Evolutionary conservation across 768 basidiomycete species (phyloP), one percentile per base, ranked within the genome.

Genomic region (Auriscalpium microsporum): DNA sequence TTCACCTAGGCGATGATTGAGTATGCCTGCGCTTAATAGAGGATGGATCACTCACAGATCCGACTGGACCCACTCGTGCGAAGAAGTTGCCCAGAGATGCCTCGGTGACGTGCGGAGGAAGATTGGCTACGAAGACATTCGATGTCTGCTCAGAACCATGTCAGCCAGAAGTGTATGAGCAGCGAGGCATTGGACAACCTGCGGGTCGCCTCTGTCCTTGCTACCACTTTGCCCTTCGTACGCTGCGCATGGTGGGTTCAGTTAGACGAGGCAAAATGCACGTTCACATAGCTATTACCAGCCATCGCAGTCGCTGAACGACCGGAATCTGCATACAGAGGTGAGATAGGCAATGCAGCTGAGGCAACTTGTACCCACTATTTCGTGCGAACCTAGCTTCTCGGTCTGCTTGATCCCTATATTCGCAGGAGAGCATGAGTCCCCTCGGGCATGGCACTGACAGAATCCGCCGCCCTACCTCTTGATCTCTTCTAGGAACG

Each of bases 401-500:
- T 51, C 96, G 78, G 60, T 88, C 79, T 10, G 90, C 90, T 70
- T 98, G 94, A 48, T 98, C 95, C 67, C 95, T 97, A 63, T 3
- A 44, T 5, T 21, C 10, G 45, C 36, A 1, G 17, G 8, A 5
- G 50, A 56, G 23, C 1, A 23, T 21, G 23, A 42, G 8, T 19
- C 52, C 8, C 7, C n/a, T 48, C 19, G 8, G 8, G 4, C 16
- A 8, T 10, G 59, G 50, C 17, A 50, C 9, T 11, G 37, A 35
- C 8, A 17, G 40, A 42, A 7, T 9, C 40, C 17, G 28, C 17
- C 9, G 42, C 55, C 75, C 19, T 48, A 88, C 95, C 82, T 82
- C 73, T 98, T 98, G 56, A 99, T 91, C 73, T 99, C 94, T 64
- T 96, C 94, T 50, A 99, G 74, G 67, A 98, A 99, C 2, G 86